Evolutionary conservation across 2,329 filamentous ascomycete species (phyloP).

Genomic region (Cryphonectria nitschkei): DNA sequence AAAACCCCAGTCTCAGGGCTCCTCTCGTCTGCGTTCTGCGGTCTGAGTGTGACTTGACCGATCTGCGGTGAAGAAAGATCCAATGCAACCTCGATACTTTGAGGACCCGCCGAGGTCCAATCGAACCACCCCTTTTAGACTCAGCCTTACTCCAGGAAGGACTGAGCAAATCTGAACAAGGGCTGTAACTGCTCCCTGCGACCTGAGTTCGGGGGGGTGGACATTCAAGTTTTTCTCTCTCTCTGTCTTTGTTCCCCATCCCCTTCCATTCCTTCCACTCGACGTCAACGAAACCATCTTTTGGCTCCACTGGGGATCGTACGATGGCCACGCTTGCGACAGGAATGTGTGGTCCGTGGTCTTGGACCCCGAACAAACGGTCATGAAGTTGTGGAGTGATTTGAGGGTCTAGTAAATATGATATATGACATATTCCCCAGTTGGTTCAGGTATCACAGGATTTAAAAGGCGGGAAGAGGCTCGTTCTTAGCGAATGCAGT

Average conservation of each 20-base stretch:
- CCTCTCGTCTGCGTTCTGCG: background rate
- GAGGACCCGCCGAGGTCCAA: background rate
- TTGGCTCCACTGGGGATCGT: constrained; percentile 25
- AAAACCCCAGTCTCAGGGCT: background rate
- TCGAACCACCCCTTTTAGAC: constrained; percentile 6
- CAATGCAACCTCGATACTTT: background rate
- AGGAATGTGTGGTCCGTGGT: background rate
- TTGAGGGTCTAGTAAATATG: background rate
- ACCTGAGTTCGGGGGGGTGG: background rate
- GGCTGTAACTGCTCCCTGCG: background rate
- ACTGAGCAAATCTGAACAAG: background rate
- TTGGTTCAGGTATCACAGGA: background rate
- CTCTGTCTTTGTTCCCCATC: no score
- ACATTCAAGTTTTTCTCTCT: background rate
- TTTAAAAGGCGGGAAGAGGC: background rate
- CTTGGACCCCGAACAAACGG: background rate
- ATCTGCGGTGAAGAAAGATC: constrained; percentile 7
- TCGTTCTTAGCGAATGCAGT: background rate
- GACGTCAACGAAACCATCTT: background rate
- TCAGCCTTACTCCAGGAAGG: background rate
- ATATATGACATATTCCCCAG: constrained; percentile 2
- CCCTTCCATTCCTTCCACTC: background rate
- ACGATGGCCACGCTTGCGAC: constrained; percentile 20
- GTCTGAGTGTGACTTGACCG: background rate
- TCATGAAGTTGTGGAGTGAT: constrained; percentile 5